These are phyloP conservation scores for Garcia nutans DNA, from an alignment of 345 rosid species.

Conservation along the genomic window DNA sequence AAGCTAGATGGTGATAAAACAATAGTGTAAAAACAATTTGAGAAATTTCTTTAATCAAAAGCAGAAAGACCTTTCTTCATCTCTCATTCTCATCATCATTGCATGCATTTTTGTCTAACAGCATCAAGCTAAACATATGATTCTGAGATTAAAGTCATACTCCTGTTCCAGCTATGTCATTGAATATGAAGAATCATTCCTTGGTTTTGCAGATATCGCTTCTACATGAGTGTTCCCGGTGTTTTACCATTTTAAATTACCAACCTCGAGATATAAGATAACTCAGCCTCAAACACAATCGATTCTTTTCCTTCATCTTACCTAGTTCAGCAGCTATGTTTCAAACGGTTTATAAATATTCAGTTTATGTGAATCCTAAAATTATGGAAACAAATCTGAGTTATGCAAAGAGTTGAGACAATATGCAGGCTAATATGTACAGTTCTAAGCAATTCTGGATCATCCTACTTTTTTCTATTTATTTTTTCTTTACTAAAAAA, in stretches of 20 bases:
- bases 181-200: neutral
- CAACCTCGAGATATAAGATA: too few species aligned
- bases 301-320: neutral
- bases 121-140: neutral
- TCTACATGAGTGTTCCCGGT: neutral
- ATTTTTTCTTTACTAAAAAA: neutral
- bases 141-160: neutral
- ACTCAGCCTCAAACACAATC: neutral
- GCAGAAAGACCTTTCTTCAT: neutral
- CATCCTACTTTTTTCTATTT: neutral
- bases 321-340: neutral
- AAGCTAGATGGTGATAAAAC: neutral
- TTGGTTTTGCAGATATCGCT: neutral
- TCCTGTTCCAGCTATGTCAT: neutral
- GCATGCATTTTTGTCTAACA: neutral
- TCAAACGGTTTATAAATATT: neutral
- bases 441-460: neutral
- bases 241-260: neutral
- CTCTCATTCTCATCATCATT: neutral
- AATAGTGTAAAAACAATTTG: neutral
- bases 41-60: neutral
- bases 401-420: neutral
- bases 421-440: neutral
- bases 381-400: neutral
- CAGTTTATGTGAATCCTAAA: neutral